Evolutionary conservation across 1,284 basidiomycete species (phyloP).

Genomic region (Melampsora occidentalis): DNA sequence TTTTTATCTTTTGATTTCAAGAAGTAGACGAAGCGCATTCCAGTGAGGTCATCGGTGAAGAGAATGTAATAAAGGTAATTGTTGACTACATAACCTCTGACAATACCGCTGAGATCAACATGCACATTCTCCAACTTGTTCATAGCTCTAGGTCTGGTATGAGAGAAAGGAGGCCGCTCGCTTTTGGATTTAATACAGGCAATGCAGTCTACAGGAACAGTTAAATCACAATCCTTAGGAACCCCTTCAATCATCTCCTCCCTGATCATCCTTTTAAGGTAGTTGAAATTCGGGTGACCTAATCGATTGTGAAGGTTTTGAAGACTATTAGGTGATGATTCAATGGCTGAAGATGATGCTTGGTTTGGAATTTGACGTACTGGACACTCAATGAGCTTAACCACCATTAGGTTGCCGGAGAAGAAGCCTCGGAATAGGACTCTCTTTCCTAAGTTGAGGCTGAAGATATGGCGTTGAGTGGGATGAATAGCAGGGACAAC

Average conservation of each 20-base stretch:
- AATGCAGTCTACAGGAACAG: not conserved
- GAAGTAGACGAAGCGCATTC: not conserved
- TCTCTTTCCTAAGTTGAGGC: not conserved
- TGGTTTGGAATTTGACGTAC: not conserved
- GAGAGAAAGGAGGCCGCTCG: not conserved
- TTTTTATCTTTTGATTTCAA: not conserved
- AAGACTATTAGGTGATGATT: not conserved
- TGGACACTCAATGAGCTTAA: not conserved
- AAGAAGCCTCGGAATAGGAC: not conserved
- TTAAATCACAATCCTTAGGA: not conserved
- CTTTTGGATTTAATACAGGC: not conserved
- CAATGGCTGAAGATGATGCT: not conserved
- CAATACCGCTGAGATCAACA: not conserved
- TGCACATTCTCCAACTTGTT: not conserved
- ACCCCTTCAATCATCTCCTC: not conserved
- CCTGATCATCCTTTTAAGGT: not conserved
- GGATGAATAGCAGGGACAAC: not conserved
- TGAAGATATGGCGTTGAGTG: not conserved
- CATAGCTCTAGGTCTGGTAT: not conserved
- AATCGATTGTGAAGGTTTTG: not conserved
- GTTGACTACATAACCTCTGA: not conserved
- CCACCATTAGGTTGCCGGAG: not conserved
- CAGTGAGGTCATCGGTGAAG: not conserved
- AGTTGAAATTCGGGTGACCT: not conserved
- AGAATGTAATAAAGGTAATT: not conserved